Base-by-base conservation (phyloP, 2,329 filamentous ascomycete species). In the Colletotrichum sp. region DNA sequence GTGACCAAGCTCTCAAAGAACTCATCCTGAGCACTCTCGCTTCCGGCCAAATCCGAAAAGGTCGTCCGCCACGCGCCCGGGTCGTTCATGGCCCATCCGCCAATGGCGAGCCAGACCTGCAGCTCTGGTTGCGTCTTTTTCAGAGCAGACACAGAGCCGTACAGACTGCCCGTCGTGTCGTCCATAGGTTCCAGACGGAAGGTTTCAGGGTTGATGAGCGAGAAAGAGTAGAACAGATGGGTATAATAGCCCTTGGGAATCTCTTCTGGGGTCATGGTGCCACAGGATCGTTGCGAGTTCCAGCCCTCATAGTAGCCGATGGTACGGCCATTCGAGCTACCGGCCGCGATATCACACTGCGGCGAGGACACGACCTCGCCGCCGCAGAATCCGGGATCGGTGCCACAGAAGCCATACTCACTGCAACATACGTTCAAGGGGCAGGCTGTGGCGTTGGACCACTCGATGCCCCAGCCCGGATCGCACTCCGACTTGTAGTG, bases 41-140 rank as follows among this genome's bases (percentile, higher is more conserved):
- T 75, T 8, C 16, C 57, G 2, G 76, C 80, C 34, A 81, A 61
- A 25, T 78, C 68, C 2, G 61, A 78, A 69, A 84, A 86, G 8
- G 79, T 77, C 0, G 74, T 81, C 6, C 74, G 74, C 1, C 78
- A 81, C 1, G 80, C 75, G 22, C 81, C 81, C 0, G 81, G 81
- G 60, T 88, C 84, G 66, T 81, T 85, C 66, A 87, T 85, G 3
- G 82, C 79, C 83, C 84, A 88, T 0, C 87, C 87, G 3, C 87
- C 86, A 3, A 88, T 75, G 6, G 84, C 81, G 34, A 88, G 82
- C 77, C 80, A 85, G 0, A 83, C 81, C 77, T 86, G 79, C 0
- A 88, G 78, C 3, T 71, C 74, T 0, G 78, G 77, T n/a, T 81
- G 72, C 8, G 63, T 64, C 3, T 72, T 22, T 77, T 87, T 86